phyloP scores from a whole-genome alignment of 2,329 filamentous ascomycete genomes.

The Huntiella abstrusa region DNA sequence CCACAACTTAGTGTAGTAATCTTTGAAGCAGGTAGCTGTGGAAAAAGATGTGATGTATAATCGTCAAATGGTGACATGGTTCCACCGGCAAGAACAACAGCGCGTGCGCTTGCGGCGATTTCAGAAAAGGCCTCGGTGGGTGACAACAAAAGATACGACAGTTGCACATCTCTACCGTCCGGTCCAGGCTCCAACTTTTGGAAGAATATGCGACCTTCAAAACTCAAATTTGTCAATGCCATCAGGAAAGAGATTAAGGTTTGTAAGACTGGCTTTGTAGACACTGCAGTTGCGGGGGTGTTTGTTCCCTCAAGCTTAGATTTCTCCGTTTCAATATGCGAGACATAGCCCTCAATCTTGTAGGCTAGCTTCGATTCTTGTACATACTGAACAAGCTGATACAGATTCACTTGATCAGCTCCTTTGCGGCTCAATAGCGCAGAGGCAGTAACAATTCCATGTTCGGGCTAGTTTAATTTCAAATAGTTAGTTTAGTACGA shows the following conservation, averaged over 20 bases:
- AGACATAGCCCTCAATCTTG: constrained; percentile 80
- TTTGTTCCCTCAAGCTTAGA: constrained; percentile 15
- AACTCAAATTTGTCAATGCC: constrained; percentile 70
- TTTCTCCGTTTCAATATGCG: constrained; percentile 36
- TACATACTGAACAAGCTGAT: constrained; percentile 71
- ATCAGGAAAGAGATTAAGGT: constrained; percentile 45
- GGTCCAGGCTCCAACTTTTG: constrained; percentile 24
- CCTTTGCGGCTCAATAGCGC: constrained; percentile 65
- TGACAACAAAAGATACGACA: constrained; percentile 79
- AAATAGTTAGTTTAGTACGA: background rate
- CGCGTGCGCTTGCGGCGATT: constrained; percentile 65
- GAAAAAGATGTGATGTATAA: constrained; percentile 72
- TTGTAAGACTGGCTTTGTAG: constrained; percentile 32
- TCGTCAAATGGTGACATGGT: constrained; percentile 97
- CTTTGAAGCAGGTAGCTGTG: constrained; percentile 42
- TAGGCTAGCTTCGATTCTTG: constrained; percentile 82
- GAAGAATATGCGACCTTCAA: constrained; percentile 48
- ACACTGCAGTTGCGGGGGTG: constrained; percentile 2
- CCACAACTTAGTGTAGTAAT: constrained; percentile 78
- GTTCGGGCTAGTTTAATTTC: constrained; percentile 21
- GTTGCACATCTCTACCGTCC: constrained; percentile 27
- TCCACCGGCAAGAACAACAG: constrained; percentile 79
- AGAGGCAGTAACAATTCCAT: constrained; percentile 52
- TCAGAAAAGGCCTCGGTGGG: constrained; percentile 82
- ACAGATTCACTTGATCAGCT: constrained; percentile 87